These are phyloP conservation scores for Rickenella mellea DNA, from an alignment of 768 basidiomycete species.

Conservation along the genomic window DNA sequence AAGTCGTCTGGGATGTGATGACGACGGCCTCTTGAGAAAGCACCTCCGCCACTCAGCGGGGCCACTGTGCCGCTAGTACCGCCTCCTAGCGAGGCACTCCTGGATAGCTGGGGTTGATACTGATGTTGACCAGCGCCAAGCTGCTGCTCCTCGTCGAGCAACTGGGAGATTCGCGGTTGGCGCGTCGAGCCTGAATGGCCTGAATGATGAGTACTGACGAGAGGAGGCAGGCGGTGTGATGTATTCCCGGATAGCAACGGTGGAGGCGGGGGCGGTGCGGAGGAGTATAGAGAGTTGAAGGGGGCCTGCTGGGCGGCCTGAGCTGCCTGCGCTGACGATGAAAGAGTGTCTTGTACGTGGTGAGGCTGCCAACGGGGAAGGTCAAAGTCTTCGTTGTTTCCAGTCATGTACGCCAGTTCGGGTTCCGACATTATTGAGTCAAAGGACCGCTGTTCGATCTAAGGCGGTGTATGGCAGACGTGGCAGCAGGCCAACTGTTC, in stretches of 20 bases:
- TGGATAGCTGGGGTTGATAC: constrained; percentile 50
- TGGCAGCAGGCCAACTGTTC: no score
- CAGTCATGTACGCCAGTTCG: constrained; percentile 65
- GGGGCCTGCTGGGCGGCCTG: constrained; percentile 26
- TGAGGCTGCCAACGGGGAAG: constrained; percentile 45
- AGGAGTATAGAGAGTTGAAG: constrained; percentile 44
- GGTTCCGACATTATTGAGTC: constrained; percentile 53
- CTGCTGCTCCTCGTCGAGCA: constrained; percentile 56
- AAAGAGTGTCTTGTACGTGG: constrained; percentile 28
- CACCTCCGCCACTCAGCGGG: constrained; percentile 6
- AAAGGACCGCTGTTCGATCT: no score
- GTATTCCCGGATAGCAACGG: constrained; percentile 28
- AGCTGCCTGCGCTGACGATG: constrained; percentile 55
- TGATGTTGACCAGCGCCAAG: constrained; percentile 20
- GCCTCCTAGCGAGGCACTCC: constrained; percentile 59
- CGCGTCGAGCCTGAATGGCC: no score
- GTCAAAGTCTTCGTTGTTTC: constrained; percentile 76
- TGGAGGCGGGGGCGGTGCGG: constrained; percentile 30
- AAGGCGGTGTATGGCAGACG: no score
- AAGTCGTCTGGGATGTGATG: constrained; percentile 66
- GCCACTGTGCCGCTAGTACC: constrained; percentile 21
- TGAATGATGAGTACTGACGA: constrained; percentile 24
- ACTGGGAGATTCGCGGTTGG: constrained; percentile 57
- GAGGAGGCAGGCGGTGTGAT: constrained; percentile 24
- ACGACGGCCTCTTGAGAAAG: constrained; percentile 42